A percentile compares a stretch with the other conserved stretches of the same genome.
Conservation (phyloP, 192 early-diverging fungal species). For the Geranomyces variabilis region DNA sequence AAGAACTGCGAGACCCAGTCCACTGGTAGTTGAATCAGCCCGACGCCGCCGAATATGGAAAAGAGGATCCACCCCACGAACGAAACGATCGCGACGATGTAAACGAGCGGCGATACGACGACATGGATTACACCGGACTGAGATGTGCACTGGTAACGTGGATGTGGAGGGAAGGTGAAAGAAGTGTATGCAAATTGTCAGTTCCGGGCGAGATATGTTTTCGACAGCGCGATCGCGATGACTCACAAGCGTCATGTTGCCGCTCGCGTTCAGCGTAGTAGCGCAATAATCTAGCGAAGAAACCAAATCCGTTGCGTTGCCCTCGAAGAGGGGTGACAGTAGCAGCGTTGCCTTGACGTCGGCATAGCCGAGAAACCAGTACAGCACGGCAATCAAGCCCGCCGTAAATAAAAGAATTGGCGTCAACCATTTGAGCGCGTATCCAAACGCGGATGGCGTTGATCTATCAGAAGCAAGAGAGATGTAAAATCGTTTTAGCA, state of each 20-base stretch:
- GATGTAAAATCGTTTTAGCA: background rate
- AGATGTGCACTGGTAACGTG: conserved; percentile 30
- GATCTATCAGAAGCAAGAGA: conserved; percentile 17
- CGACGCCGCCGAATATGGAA: conserved; percentile 62
- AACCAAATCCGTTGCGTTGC: conserved; percentile 4
- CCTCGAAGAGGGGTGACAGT: conserved; percentile 24
- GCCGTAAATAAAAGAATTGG: conserved; percentile 52
- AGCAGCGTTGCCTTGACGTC: conserved; percentile 39
- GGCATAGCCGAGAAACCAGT: conserved; percentile 56
- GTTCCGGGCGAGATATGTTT: background rate
- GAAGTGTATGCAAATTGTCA: background rate
- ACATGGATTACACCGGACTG: conserved; percentile 44
- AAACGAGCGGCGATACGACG: conserved; percentile 54
- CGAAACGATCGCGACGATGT: conserved; percentile 57
- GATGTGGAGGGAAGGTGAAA: background rate
- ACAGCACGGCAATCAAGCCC: conserved; percentile 48
- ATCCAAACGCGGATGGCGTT: conserved; percentile 33
- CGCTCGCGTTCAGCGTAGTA: background rate
- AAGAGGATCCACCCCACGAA: conserved; percentile 62
- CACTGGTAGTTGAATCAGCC: conserved; percentile 53
- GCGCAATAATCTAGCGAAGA: conserved; percentile 18
- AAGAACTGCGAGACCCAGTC: conserved; percentile 59
- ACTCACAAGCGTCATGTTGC: conserved; percentile 19
- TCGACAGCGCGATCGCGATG: too few species aligned
- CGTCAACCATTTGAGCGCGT: conserved; percentile 61